Percentiles rank a stretch among this genome's conserved stretches.
phyloP scores from a whole-genome alignment of 345 rosid species.

The Syzygium oleosum region DNA sequence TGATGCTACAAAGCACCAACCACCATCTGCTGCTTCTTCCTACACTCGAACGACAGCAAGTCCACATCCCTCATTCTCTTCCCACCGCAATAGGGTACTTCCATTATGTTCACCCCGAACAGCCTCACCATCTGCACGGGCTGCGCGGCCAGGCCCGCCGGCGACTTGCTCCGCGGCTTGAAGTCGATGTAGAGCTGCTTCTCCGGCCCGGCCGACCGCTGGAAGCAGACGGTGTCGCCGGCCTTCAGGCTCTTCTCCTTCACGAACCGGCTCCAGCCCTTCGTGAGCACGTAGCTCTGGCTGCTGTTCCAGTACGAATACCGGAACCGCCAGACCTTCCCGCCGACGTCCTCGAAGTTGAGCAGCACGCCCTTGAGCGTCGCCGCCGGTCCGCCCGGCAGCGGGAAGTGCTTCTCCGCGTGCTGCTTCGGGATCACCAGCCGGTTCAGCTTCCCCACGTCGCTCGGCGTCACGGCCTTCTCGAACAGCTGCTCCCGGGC shows the following conservation, averaged over 20 bases:
- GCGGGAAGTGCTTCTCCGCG: constrained; percentile 74
- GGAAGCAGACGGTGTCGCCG: constrained; percentile 82
- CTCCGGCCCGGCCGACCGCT: constrained; percentile 65
- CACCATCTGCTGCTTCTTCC: constrained; percentile 70
- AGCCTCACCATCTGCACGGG: constrained; percentile 56
- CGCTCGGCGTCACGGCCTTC: constrained; percentile 86
- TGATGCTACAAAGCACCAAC: constrained; percentile 53
- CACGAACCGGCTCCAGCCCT: constrained; percentile 98
- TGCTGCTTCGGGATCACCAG: constrained; percentile 91
- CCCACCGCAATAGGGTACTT: constrained; percentile 27
- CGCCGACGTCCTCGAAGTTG: constrained; percentile 63
- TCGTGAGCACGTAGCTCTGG: constrained; percentile 93
- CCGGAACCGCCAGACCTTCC: constrained; percentile 89
- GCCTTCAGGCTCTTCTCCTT: constrained; percentile 77
- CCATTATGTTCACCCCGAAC: constrained; percentile 83
- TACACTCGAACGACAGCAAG: constrained; percentile 38
- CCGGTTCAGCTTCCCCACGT: constrained; percentile 92
- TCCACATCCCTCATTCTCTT: constrained; percentile 61
- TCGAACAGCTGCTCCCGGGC: constrained; percentile 71
- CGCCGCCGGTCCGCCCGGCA: constrained; percentile 7
- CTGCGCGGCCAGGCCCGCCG: constrained; percentile 1
- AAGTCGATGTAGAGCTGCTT: constrained; percentile 70
- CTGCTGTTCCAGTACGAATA: constrained; percentile 98
- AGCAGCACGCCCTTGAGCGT: constrained; percentile 46
- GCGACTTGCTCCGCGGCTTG: constrained; percentile 27